A percentile compares a stretch with the other conserved stretches of the same genome.
Evolutionary conservation across 352 stramenopile genomes (phyloP).

Genomic region (Pythium oligandrum): DNA sequence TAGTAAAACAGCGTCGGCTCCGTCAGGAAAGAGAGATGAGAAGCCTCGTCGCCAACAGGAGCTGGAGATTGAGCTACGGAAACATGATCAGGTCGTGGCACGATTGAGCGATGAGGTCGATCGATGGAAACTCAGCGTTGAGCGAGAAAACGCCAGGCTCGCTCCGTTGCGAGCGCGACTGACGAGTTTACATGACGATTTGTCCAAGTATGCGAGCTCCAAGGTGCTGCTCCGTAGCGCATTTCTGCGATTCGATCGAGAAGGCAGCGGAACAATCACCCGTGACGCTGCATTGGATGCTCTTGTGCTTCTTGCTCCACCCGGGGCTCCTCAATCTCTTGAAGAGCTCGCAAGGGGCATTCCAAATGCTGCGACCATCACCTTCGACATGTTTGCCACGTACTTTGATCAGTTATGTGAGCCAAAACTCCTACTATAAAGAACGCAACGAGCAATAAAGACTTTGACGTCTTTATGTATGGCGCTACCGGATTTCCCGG

Average conservation of each 20-base stretch:
- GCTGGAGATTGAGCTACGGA: conserved; percentile 11
- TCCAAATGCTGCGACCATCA: too few species aligned
- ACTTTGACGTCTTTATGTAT: too few species aligned
- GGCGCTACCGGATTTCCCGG: too few species aligned
- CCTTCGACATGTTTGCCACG: too few species aligned
- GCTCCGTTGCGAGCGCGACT: conserved; percentile 32
- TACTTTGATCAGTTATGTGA: too few species aligned
- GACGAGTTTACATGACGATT: conserved; percentile 15
- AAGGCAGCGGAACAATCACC: conserved; percentile 10
- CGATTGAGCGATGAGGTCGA: conserved; percentile 36
- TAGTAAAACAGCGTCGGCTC: background rate
- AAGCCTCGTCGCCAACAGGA: background rate
- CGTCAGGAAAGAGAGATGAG: background rate
- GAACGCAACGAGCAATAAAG: too few species aligned
- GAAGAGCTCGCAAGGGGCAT: too few species aligned
- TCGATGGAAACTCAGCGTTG: conserved; percentile 32
- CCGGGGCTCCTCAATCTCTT: too few species aligned
- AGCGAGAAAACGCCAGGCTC: conserved; percentile 44
- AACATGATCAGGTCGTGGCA: conserved; percentile 26
- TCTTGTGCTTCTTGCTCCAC: too few species aligned
- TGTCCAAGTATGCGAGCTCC: conserved; percentile 20
- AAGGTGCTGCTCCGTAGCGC: conserved; percentile 28
- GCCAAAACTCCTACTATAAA: too few species aligned
- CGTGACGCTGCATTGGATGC: too few species aligned
- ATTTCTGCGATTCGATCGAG: conserved; percentile 23